These are phyloP conservation scores for Chrysopogon serrulatus DNA, from an alignment of 176 grass and related monocot genomes.

Conservation along the genomic window DNA sequence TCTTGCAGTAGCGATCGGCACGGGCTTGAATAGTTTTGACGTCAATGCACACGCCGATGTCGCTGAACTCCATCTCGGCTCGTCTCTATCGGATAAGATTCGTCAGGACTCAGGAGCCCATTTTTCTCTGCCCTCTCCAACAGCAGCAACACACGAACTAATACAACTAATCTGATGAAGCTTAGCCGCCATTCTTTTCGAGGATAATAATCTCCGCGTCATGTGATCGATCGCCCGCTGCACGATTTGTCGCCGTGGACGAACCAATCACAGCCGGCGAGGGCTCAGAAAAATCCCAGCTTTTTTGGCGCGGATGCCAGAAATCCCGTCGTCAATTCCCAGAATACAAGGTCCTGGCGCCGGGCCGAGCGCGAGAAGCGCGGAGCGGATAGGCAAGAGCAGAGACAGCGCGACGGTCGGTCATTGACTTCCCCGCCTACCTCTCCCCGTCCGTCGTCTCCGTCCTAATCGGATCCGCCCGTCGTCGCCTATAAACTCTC, in stretches of 20 bases:
- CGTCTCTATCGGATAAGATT: not conserved
- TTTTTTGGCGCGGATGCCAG: not conserved
- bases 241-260: not conserved
- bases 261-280: not conserved
- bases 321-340: not conserved
- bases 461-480: constrained; percentile 34
- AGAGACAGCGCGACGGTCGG: not conserved
- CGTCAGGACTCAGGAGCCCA: not conserved
- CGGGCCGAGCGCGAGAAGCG: not conserved
- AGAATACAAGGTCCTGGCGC: not conserved
- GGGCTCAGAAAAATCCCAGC: not conserved
- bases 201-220: not conserved
- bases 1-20: not conserved
- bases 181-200: not conserved
- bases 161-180: too few relatives aligned
- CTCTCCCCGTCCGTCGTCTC: not conserved
- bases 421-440: constrained; percentile 40
- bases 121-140: not conserved
- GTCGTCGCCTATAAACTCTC: constrained; percentile 15
- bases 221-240: not conserved
- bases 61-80: not conserved
- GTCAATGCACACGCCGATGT: not conserved
- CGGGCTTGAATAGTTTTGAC: not conserved
- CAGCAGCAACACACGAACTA: not conserved
- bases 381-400: not conserved